Conservation (phyloP, 1,284 basidiomycete species). For the Polyporus tsugae region DNA sequence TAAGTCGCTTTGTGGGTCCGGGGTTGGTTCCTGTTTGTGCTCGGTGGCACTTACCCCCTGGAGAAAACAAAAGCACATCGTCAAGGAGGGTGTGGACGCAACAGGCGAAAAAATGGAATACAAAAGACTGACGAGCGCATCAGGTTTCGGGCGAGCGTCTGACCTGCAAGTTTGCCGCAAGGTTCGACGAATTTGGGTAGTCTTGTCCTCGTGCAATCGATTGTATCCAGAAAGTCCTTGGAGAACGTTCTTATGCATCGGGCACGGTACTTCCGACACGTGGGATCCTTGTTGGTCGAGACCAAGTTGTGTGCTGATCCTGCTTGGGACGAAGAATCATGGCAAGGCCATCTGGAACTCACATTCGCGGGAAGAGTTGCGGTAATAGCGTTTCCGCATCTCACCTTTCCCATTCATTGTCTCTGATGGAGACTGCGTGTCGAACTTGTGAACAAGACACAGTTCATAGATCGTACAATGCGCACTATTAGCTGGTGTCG, state of each 20-base stretch:
- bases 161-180: neutral
- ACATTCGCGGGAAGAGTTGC: neutral
- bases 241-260: neutral
- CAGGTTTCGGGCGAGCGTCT: conserved; percentile 10
- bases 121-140: conserved; percentile 14
- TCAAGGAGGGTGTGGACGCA: conserved; percentile 14
- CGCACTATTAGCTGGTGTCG: neutral
- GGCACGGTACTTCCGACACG: neutral
- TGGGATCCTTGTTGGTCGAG: neutral
- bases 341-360: neutral
- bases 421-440: neutral
- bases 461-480: no score
- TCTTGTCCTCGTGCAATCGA: conserved; percentile 17
- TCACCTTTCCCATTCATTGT: neutral
- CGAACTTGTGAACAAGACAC: neutral
- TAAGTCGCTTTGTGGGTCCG: conserved; percentile 30
- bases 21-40: neutral
- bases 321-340: neutral
- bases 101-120: conserved; percentile 6
- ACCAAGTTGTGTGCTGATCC: neutral
- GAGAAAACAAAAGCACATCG: conserved; percentile 24
- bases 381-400: neutral
- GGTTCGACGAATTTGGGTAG: conserved; percentile 18
- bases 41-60: conserved; percentile 1
- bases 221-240: neutral